Base-by-base conservation (phyloP, 352 stramenopile species). In the Globisporangium ultimum region DNA sequence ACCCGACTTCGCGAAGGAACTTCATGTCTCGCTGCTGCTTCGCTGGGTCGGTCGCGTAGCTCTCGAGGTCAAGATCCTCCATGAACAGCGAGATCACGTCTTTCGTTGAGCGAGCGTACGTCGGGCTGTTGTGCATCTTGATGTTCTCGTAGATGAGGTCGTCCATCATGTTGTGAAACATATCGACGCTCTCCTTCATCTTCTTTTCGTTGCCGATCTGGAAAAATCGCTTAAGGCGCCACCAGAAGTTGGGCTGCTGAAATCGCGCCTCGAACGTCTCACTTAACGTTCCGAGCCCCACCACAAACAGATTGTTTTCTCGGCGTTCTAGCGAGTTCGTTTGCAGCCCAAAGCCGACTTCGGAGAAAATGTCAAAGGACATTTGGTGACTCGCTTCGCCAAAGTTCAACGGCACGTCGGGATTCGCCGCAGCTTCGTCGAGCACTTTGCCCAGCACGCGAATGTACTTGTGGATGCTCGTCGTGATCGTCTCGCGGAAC, bases 1-100 rank as follows among this genome's bases (percentile, higher is more conserved):
- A 68, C 5, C 85, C 65, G n/a, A 96, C 68, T 32, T 93, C 79
- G 10, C 71, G 57, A 20, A 96, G 64, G 48, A 84, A 82, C 36
- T 80, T 81, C 12, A 72, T 59, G 8, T 72, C 64, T 15, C 84
- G 20, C 9, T 51, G n/a, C 14, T 61, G 59, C 0, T 41, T 52
- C 10, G 53, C 68, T 50, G 70, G 55, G 0, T 43, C 40, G 55
- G 32, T 43, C 36, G 20, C 42, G 55, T 60, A 45, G 40, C 40
- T 51, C 15, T 66, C 57, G 20, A 68, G 50, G 20, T 80, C 68
- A 6, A 66, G 24, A 17, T 53, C 49, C 18, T 64, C 49, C 51
- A 64, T 47, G 45, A 74, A 74, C 47, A 71, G 53, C 38, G 63
- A 60, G 43, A 74, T 68, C 13, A 74, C 41, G 42, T 71, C 63